A percentile compares a stretch with the other conserved stretches of the same genome.
Evolutionary conservation across 2,329 filamentous ascomycete genomes (phyloP).

Genomic region (Epichloe elymi): DNA sequence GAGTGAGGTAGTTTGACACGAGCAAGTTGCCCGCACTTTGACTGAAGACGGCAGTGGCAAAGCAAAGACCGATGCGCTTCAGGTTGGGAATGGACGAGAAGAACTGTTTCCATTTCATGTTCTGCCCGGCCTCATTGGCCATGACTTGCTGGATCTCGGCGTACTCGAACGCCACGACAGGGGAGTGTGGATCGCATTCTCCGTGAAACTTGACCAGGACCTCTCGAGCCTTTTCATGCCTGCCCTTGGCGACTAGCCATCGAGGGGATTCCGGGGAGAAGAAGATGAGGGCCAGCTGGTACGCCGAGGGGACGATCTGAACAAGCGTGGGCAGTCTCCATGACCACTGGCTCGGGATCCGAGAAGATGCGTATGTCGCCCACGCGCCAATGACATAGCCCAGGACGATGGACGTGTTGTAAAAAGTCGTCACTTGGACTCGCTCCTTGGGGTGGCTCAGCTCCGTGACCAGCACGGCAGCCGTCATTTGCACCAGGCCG

Average conservation of each 20-base stretch:
- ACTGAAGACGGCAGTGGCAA: constrained; percentile 25
- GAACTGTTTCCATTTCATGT: constrained; percentile 29
- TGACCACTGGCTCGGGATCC: constrained; percentile 25
- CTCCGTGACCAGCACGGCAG: constrained; percentile 29
- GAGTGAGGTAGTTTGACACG: constrained; percentile 28
- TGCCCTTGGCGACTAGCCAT: constrained; percentile 41
- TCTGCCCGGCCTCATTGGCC: constrained; percentile 13
- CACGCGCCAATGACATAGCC: constrained; percentile 25
- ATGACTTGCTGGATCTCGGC: constrained; percentile 37
- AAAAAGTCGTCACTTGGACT: constrained; percentile 23
- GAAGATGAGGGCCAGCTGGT: constrained; percentile 30
- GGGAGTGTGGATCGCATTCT: constrained; percentile 29
- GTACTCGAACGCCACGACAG: constrained; percentile 33
- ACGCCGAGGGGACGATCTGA: constrained; percentile 31
- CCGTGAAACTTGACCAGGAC: constrained; percentile 40
- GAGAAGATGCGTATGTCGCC: constrained; percentile 21
- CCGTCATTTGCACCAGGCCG: constrained; percentile 27
- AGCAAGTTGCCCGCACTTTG: constrained; percentile 28
- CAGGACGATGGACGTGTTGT: constrained; percentile 27
- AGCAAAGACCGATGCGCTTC: constrained; percentile 27
- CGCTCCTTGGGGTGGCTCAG: constrained; percentile 28
- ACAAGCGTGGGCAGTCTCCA: constrained; percentile 40
- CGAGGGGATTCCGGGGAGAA: constrained; percentile 48
- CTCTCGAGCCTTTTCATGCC: constrained; percentile 32
- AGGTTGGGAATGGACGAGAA: constrained; percentile 25